Conservation (phyloP, 2,329 filamentous ascomycete species). For the Didymella sp. region DNA sequence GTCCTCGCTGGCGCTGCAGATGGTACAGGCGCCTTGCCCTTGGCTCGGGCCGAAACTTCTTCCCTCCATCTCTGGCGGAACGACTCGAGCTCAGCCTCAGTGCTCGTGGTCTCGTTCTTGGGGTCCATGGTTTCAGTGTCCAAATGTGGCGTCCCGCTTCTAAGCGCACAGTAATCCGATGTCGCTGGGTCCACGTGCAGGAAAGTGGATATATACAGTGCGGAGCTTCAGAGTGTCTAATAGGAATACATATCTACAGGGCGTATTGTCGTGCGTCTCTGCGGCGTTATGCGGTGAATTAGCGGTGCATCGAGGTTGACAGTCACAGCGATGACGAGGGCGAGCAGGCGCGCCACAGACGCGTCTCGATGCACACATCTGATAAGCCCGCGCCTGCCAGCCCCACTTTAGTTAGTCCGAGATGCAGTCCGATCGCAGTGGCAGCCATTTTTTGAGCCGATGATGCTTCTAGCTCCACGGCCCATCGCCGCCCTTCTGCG, state of each 20-base stretch:
- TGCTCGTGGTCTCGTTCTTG: constrained; percentile 35
- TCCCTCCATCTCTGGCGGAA: constrained; percentile 88
- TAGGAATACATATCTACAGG: constrained; percentile 32
- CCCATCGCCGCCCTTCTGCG: constrained; percentile 23
- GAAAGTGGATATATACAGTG: constrained; percentile 19
- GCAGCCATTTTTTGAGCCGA: constrained; percentile 26
- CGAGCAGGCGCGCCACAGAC: constrained; percentile 11
- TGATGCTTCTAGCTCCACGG: constrained; percentile 10
- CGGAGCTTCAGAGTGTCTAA: constrained; percentile 23
- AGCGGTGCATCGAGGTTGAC: constrained; percentile 5
- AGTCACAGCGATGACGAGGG: constrained; percentile 21
- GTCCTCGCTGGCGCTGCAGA: constrained; percentile 25
- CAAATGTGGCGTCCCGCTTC: constrained; percentile 31
- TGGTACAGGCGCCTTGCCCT: constrained; percentile 35
- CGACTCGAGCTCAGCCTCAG: constrained; percentile 75
- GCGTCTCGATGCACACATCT: constrained; percentile 26
- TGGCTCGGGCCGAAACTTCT: constrained; percentile 69
- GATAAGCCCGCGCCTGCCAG: constrained; percentile 29
- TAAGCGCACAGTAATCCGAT: constrained; percentile 38
- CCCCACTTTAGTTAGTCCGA: constrained; percentile 5
- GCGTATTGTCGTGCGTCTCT: constrained; percentile 14
- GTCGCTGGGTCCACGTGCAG: constrained; percentile 29
- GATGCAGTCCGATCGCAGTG: constrained; percentile 6
- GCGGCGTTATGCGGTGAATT: constrained; percentile 4
- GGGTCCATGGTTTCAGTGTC: constrained; percentile 26